These are phyloP conservation scores for Diplocarpon mali DNA, from an alignment of 2,329 filamentous ascomycete genomes.

Conservation along the genomic window DNA sequence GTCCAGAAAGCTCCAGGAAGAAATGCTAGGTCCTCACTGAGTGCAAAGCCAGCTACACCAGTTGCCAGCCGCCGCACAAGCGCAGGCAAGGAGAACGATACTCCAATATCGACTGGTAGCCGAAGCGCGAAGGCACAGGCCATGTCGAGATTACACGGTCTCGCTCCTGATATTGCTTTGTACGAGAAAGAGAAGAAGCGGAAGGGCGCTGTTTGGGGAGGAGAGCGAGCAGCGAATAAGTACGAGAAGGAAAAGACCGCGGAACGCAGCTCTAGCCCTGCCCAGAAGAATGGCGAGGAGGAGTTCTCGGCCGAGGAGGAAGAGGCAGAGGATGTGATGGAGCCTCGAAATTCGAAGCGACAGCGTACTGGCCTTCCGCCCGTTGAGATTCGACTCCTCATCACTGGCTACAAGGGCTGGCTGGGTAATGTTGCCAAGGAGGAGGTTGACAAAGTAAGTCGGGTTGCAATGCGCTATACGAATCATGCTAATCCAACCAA, in stretches of 20 bases:
- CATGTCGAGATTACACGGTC: conserved; percentile 59
- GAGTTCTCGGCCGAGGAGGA: conserved; percentile 38
- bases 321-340: conserved; percentile 23
- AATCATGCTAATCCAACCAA: conserved; percentile 30
- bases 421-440: conserved; percentile 61
- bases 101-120: conserved; percentile 64
- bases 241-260: conserved; percentile 38
- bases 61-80: conserved; percentile 37
- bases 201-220: conserved; percentile 45
- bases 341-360: conserved; percentile 36
- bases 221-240: conserved; percentile 48
- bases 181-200: conserved; percentile 94
- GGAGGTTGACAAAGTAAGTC: conserved; percentile 65
- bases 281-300: conserved; percentile 24
- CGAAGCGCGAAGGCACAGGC: conserved; percentile 85
- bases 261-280: conserved; percentile 31
- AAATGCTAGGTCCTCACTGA: neutral
- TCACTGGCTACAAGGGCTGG: conserved; percentile 83
- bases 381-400: conserved; percentile 62
- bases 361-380: conserved; percentile 52
- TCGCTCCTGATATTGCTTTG: conserved; percentile 75
- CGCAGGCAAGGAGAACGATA: conserved; percentile 74
- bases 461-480: neutral
- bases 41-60: conserved; percentile 35
- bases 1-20: conserved; percentile 6